Conservation (phyloP, 31 red algal species). For the Odonthalia washingtoniensis region DNA sequence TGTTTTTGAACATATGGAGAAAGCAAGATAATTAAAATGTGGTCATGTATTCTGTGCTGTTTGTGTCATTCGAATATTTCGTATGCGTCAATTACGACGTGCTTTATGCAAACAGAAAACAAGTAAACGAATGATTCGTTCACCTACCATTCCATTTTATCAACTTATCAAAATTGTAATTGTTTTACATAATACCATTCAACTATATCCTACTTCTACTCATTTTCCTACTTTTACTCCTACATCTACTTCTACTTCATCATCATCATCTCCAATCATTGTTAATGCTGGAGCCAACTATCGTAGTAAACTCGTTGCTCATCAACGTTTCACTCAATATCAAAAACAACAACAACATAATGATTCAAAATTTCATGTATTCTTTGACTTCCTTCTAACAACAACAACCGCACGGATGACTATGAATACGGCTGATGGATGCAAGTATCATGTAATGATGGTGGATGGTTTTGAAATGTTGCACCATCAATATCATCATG, state of each 20-base stretch:
- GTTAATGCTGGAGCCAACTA: not conserved
- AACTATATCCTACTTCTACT: not conserved
- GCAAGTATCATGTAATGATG: not conserved
- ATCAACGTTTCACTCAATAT: not conserved
- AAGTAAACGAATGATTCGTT: slow-evolving; percentile 50
- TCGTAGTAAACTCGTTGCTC: not conserved
- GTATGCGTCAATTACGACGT: slow-evolving; percentile 33
- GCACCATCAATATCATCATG: not conserved
- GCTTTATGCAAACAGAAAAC: slow-evolving; percentile 65
- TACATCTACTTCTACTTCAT: too few species aligned
- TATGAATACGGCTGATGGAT: not conserved
- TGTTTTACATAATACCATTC: slow-evolving; percentile 32
- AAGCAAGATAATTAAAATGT: slow-evolving; percentile 57
- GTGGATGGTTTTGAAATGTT: slow-evolving; percentile 25
- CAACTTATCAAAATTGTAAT: not conserved
- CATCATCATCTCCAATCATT: too few species aligned
- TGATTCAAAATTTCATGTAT: too few species aligned
- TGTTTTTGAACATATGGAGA: slow-evolving; percentile 52
- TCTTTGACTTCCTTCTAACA: not conserved
- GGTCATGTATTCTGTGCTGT: slow-evolving; percentile 57
- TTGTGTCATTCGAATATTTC: slow-evolving; percentile 40
- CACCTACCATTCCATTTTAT: slow-evolving; percentile 27
- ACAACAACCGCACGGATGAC: not conserved
- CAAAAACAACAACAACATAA: not conserved
- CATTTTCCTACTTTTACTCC: too few species aligned